A percentile compares a stretch with the other conserved stretches of the same genome.
These are phyloP conservation scores for Pezicula radicicola DNA, from an alignment of 2,329 filamentous ascomycete genomes.

Conservation along the genomic window DNA sequence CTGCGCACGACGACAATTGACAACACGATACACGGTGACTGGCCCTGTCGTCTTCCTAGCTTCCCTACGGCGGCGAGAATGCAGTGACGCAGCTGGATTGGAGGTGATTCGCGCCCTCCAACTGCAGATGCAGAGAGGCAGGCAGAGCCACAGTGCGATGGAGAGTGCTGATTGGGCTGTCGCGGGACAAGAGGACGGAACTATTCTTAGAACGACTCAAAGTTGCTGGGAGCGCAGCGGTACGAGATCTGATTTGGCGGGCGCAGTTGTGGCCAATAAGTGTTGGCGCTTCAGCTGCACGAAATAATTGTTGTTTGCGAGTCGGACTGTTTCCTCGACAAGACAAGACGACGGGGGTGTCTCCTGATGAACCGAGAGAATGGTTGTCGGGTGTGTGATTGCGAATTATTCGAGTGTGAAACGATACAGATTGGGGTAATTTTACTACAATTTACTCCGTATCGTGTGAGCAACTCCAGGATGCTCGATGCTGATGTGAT, in stretches of 20 bases:
- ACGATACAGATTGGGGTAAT: not conserved
- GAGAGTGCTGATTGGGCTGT: conserved; percentile 14
- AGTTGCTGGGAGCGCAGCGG: conserved; percentile 10
- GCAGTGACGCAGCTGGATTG: conserved; percentile 10
- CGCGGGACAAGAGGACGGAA: conserved; percentile 3
- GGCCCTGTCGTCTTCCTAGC: not conserved
- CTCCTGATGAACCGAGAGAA: conserved; percentile 12
- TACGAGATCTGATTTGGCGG: conserved; percentile 1
- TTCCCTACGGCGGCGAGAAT: not conserved
- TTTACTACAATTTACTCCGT: conserved; percentile 1
- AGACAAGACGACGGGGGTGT: not conserved
- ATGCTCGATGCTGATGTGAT: not conserved
- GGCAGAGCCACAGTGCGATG: conserved; percentile 13
- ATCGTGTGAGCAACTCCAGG: conserved; percentile 1
- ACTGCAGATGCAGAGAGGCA: conserved; percentile 16
- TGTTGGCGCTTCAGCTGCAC: not conserved
- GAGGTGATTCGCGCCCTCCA: conserved; percentile 24
- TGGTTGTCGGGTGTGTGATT: conserved; percentile 15
- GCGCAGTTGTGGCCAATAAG: not conserved
- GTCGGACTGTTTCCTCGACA: not conserved
- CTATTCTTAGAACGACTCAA: conserved; percentile 22
- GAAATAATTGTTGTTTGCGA: not conserved
- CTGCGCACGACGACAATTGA: not conserved
- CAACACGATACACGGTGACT: not conserved
- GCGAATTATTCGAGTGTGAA: conserved; percentile 7